A percentile compares a stretch with the other conserved stretches of the same genome.
Conservation (phyloP, 1,284 basidiomycete species). For the Ceratobasidium sp. region DNA sequence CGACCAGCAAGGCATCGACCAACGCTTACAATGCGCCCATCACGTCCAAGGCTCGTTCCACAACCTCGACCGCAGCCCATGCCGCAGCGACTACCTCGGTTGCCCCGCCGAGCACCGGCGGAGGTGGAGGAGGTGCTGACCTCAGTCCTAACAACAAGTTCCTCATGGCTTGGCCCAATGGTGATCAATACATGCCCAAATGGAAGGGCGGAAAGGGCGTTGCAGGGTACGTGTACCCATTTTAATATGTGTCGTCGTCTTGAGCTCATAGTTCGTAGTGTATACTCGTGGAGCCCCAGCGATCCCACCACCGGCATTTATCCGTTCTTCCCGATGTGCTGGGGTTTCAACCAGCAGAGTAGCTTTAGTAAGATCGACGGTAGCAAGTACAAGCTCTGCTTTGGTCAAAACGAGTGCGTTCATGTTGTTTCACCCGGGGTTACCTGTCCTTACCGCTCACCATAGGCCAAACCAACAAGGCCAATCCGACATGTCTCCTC, state of each 20-base stretch:
- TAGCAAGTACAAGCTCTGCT: constrained; percentile 64
- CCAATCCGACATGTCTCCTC: constrained; percentile 71
- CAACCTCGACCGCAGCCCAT: constrained; percentile 24
- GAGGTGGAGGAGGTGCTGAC: constrained; percentile 48
- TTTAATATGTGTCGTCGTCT: not conserved
- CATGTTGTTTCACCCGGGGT: not conserved
- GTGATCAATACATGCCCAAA: constrained; percentile 49
- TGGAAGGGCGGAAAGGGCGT: constrained; percentile 12
- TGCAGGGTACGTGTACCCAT: constrained; percentile 15
- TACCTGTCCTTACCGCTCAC: not conserved
- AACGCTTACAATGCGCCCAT: constrained; percentile 8
- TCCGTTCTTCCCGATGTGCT: constrained; percentile 73
- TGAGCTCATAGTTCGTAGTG: constrained; percentile 54
- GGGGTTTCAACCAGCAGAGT: constrained; percentile 63
- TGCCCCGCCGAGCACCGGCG: constrained; percentile 46
- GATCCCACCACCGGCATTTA: constrained; percentile 57
- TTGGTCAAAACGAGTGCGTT: constrained; percentile 79
- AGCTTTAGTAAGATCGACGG: constrained; percentile 55
- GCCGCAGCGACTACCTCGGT: constrained; percentile 47
- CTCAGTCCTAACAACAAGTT: constrained; percentile 60
- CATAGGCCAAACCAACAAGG: constrained; percentile 67
- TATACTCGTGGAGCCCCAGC: constrained; percentile 68
- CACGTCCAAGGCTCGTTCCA: constrained; percentile 38
- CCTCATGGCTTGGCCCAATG: constrained; percentile 73
- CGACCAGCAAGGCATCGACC: constrained; percentile 34